A percentile compares a stretch with the other conserved stretches of the same genome.
Evolutionary conservation across 2,329 filamentous ascomycete species (phyloP).

Genomic region (Cladosporium oxysporum): DNA sequence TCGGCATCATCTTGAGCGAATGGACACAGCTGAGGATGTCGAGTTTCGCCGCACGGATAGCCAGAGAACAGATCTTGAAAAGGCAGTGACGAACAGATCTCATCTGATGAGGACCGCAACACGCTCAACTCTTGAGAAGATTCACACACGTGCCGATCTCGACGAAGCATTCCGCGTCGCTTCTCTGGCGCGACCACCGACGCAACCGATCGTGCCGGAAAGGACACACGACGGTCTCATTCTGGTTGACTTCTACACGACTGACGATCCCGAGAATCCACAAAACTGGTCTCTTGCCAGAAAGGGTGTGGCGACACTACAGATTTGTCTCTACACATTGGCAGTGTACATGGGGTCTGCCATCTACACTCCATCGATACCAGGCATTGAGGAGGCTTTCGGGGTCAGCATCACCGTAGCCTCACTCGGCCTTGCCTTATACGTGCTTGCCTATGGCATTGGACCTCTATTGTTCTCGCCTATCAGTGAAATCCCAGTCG

Average conservation of each 20-base stretch:
- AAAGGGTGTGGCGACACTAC: slow-evolving; percentile 38
- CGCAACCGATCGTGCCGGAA: slow-evolving; percentile 47
- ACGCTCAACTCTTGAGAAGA: slow-evolving; percentile 38
- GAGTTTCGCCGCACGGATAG: slow-evolving; percentile 65
- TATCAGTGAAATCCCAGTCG: slow-evolving; percentile 64
- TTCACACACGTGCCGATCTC: slow-evolving; percentile 43
- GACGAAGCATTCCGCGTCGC: slow-evolving; percentile 40
- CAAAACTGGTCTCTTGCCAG: slow-evolving; percentile 36
- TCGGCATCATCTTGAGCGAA: slow-evolving; percentile 77
- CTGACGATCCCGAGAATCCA: slow-evolving; percentile 35
- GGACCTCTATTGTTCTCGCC: slow-evolving; percentile 68
- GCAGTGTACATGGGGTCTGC: slow-evolving; percentile 56
- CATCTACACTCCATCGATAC: slow-evolving; percentile 51
- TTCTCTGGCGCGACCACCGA: slow-evolving; percentile 38
- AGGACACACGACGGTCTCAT: slow-evolving; percentile 54
- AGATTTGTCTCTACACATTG: slow-evolving; percentile 58
- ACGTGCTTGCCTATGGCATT: slow-evolving; percentile 63
- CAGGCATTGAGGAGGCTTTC: slow-evolving; percentile 56
- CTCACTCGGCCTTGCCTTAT: slow-evolving; percentile 61
- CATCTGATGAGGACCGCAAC: slow-evolving; percentile 38
- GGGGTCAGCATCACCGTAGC: slow-evolving; percentile 55
- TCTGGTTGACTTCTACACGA: slow-evolving; percentile 52
- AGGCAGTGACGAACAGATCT: slow-evolving; percentile 22
- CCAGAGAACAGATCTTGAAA: slow-evolving; percentile 25
- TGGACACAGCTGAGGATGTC: slow-evolving; percentile 89